Evolutionary conservation across 2,329 filamentous ascomycete species (phyloP).

Genomic region (Aspergillus fumigatiaffinis): DNA sequence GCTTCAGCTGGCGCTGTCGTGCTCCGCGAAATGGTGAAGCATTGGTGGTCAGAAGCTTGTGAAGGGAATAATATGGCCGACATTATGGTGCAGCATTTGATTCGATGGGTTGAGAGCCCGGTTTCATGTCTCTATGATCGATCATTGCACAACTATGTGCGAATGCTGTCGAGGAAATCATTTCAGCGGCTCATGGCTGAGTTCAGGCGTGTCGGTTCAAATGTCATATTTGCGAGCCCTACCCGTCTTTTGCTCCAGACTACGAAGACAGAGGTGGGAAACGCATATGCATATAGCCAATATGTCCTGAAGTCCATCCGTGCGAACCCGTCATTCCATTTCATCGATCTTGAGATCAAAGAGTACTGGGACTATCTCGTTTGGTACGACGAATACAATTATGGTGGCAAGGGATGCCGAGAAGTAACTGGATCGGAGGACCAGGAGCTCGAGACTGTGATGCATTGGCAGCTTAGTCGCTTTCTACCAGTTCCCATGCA

Average conservation of each 20-base stretch:
- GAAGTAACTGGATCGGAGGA: slow-evolving; percentile 72
- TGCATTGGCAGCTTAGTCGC: slow-evolving; percentile 96
- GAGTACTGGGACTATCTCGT: slow-evolving; percentile 99
- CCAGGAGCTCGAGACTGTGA: slow-evolving; percentile 82
- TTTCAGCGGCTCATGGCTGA: slow-evolving; percentile 96
- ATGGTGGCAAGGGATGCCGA: slow-evolving; percentile 86
- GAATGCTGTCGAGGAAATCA: slow-evolving; percentile 97
- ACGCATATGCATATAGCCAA: slow-evolving; percentile 92
- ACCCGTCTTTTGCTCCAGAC: slow-evolving; percentile 90
- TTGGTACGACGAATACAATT: slow-evolving; percentile 99
- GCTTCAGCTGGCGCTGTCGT: slow-evolving; percentile 87
- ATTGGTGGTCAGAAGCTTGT: slow-evolving; percentile 96
- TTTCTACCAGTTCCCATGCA: slow-evolving; percentile 81
- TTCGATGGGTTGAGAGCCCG: slow-evolving; percentile 93
- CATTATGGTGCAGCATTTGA: slow-evolving; percentile 92
- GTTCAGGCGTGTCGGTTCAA: slow-evolving; percentile 89
- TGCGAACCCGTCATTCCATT: slow-evolving; percentile 90
- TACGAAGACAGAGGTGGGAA: slow-evolving; percentile 92
- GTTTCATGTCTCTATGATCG: slow-evolving; percentile 94
- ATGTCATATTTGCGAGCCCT: slow-evolving; percentile 90
- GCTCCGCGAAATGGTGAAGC: slow-evolving; percentile 94
- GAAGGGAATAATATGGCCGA: slow-evolving; percentile 91
- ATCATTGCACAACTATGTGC: slow-evolving; percentile 92
- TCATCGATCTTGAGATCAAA: slow-evolving; percentile 93
- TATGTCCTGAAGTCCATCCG: slow-evolving; percentile 98